Conservation (phyloP, 2,329 filamentous ascomycete species). For the Aspergillus pseudoterreus region DNA sequence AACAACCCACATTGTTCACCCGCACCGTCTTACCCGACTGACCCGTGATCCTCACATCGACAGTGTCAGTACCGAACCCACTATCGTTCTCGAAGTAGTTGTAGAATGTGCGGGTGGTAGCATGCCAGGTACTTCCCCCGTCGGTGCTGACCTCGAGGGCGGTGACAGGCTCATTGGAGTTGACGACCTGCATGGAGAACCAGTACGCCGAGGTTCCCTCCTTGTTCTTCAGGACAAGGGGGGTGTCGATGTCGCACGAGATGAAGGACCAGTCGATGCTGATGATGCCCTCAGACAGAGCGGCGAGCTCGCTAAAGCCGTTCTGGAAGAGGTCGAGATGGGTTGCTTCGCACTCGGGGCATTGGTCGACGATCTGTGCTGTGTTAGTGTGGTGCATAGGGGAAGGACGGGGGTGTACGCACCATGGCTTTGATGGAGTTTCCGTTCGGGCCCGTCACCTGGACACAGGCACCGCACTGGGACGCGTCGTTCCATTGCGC, state of each 20-base stretch:
- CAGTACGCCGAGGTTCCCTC: constrained; percentile 46
- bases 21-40: constrained; percentile 49
- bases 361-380: constrained; percentile 53
- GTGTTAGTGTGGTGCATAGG: neutral
- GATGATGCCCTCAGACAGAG: constrained; percentile 47
- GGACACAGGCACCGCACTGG: constrained; percentile 60
- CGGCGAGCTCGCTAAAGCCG: constrained; percentile 49
- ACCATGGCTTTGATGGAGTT: constrained; percentile 63
- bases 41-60: constrained; percentile 57
- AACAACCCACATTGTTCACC: constrained; percentile 47
- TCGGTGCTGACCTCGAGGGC: constrained; percentile 60
- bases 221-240: constrained; percentile 53
- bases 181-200: constrained; percentile 64
- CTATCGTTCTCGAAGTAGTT: constrained; percentile 61
- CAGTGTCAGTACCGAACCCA: constrained; percentile 54
- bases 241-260: constrained; percentile 49
- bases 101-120: constrained; percentile 52
- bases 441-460: constrained; percentile 50
- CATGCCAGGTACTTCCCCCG: constrained; percentile 56
- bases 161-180: constrained; percentile 55
- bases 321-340: constrained; percentile 55
- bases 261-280: constrained; percentile 49
- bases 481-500: constrained; percentile 52
- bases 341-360: constrained; percentile 52
- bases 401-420: constrained; percentile 16